A percentile compares a stretch with the other conserved stretches of the same genome.
Evolutionary conservation across 78 protist species (phyloP).

Genomic region (Dictyostelium intermedium): DNA sequence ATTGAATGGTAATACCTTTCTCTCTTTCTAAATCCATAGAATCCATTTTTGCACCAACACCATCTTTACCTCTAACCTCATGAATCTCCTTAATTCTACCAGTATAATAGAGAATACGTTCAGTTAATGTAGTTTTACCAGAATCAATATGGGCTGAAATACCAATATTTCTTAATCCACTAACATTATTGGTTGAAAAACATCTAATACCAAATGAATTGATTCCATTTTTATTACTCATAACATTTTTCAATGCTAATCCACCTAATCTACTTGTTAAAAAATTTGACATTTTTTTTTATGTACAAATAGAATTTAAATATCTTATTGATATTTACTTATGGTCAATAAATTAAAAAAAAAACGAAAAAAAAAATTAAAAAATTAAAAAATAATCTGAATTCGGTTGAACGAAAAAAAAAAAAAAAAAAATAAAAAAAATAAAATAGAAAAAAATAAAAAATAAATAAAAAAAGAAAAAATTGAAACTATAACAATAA

Average conservation of each 20-base stretch:
- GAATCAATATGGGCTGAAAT: constrained; percentile 96
- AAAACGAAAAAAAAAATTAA: background rate
- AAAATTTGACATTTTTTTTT: background rate
- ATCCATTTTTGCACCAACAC: constrained; percentile 98
- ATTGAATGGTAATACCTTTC: constrained; percentile 98
- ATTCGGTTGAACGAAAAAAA: background rate
- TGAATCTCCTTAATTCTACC: constrained; percentile 94
- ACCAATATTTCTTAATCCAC: constrained; percentile 90
- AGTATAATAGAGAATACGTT: constrained; percentile 96
- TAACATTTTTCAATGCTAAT: background rate
- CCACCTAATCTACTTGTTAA: constrained; percentile 2
- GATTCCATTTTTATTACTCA: background rate
- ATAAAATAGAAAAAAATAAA: too few relatives aligned
- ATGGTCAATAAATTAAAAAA: background rate
- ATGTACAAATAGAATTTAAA: background rate
- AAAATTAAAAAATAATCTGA: background rate
- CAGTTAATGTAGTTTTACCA: constrained; percentile 98
- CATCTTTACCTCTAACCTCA: constrained; percentile 94
- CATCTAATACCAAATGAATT: background rate
- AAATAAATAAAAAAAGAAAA: too few relatives aligned
- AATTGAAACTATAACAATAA: too few relatives aligned
- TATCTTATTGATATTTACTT: background rate
- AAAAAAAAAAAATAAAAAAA: background rate
- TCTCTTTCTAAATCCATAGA: constrained; percentile 97
- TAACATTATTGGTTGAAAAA: constrained; percentile 23